These are phyloP conservation scores for Cantharellus anzutake DNA, from an alignment of 768 basidiomycete genomes.

Conservation along the genomic window DNA sequence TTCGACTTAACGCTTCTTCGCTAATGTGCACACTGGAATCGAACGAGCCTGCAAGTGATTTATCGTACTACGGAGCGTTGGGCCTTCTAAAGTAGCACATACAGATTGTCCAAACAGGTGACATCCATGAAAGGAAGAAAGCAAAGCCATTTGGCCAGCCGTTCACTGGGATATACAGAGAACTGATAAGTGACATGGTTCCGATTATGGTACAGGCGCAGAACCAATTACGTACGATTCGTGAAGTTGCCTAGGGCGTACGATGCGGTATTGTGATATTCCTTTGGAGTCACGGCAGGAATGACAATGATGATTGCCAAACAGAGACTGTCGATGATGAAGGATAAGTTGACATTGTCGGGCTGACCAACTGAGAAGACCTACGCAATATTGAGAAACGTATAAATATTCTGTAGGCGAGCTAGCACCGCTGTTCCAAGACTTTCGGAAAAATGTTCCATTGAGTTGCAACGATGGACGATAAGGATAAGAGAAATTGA, in stretches of 20 bases:
- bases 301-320: no score
- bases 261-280: no score
- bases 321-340: no score
- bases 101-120: constrained; percentile 32
- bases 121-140: constrained; percentile 33
- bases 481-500: not conserved
- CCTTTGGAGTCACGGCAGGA: no score
- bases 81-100: constrained; percentile 7
- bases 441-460: constrained; percentile 16
- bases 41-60: constrained; percentile 20
- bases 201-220: no score
- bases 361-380: constrained; percentile 15
- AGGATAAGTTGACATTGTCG: no score
- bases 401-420: constrained; percentile 49
- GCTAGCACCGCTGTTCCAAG: constrained; percentile 48
- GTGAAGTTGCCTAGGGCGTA: no score
- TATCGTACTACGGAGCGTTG: not conserved
- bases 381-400: constrained; percentile 48
- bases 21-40: constrained; percentile 49
- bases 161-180: constrained; percentile 19
- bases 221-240: no score
- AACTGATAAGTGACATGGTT: not conserved
- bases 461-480: not conserved
- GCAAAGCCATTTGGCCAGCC: constrained; percentile 42
- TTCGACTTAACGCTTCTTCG: constrained; percentile 31